Conservation (phyloP, 257 asterid species). For the Phtheirospermum japonicum region DNA sequence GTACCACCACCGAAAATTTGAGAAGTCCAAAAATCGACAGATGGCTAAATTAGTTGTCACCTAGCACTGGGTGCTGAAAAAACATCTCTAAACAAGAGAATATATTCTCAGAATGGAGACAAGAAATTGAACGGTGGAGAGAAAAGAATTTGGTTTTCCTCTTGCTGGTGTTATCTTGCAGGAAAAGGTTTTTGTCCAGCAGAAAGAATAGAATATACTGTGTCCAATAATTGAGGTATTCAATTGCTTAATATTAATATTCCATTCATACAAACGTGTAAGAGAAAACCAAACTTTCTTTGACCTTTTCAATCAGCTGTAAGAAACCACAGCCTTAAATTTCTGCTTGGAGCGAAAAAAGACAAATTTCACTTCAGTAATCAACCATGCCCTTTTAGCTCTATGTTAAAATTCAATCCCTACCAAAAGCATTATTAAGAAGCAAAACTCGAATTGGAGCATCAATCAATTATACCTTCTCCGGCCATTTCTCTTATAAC, state of each 20-base stretch:
- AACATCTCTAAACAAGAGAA: constrained; percentile 7
- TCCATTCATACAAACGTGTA: neutral
- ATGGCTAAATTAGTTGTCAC: neutral
- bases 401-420: neutral
- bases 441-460: constrained; percentile 1
- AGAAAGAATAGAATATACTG: neutral
- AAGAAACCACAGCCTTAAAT: neutral
- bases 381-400: neutral
- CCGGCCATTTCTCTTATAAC: constrained; percentile 50
- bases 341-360: neutral
- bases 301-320: constrained; percentile 1
- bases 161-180: neutral
- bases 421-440: constrained; percentile 1
- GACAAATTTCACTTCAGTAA: neutral
- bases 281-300: constrained; percentile 12
- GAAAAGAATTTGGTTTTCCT: neutral
- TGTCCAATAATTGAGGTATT: neutral
- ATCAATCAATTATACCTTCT: constrained; percentile 29
- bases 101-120: neutral
- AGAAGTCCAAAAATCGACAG: neutral
- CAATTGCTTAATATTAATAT: neutral
- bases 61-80: neutral
- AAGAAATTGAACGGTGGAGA: constrained; percentile 6
- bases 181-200: neutral
- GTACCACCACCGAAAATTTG: neutral